Conservation (phyloP, 1,139 yeast species). For the Casaregolazyma suthepensis region DNA sequence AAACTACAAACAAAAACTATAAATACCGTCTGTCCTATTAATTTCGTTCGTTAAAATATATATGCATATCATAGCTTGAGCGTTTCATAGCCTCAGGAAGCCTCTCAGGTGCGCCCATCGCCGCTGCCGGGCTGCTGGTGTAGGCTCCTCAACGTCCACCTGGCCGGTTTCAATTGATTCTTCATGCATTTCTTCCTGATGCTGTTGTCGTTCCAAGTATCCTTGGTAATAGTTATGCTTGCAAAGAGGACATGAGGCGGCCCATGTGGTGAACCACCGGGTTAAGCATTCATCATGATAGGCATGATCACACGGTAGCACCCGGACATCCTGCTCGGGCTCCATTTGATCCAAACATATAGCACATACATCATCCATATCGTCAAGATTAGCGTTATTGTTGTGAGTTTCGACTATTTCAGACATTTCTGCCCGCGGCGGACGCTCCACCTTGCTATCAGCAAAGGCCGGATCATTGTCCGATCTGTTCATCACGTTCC, state of each 20-base stretch:
- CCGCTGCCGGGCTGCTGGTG: neutral
- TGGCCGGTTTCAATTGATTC: neutral
- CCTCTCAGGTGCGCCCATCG: neutral
- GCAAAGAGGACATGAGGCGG: conserved; percentile 82
- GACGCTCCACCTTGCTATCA: neutral
- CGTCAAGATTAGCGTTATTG: conserved; percentile 5
- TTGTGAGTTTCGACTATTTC: neutral
- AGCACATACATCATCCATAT: conserved; percentile 55
- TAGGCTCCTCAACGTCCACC: neutral
- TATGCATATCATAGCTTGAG: neutral
- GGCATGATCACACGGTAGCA: conserved; percentile 74
- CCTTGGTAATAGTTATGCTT: conserved; percentile 37
- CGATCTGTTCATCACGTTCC: neutral
- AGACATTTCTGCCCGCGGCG: neutral
- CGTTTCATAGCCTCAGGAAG: neutral
- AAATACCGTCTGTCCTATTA: neutral
- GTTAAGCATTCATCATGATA: conserved; percentile 74
- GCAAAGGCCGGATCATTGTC: neutral
- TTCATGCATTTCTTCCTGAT: neutral
- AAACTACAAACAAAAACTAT: neutral
- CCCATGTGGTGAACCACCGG: conserved; percentile 71
- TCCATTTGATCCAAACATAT: conserved; percentile 68
- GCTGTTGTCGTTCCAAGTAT: conserved; percentile 8
- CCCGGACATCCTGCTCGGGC: conserved; percentile 61
- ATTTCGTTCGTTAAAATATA: neutral